These are phyloP conservation scores for Trifolium dubium DNA, from an alignment of 306 rosid genomes.

Conservation along the genomic window DNA sequence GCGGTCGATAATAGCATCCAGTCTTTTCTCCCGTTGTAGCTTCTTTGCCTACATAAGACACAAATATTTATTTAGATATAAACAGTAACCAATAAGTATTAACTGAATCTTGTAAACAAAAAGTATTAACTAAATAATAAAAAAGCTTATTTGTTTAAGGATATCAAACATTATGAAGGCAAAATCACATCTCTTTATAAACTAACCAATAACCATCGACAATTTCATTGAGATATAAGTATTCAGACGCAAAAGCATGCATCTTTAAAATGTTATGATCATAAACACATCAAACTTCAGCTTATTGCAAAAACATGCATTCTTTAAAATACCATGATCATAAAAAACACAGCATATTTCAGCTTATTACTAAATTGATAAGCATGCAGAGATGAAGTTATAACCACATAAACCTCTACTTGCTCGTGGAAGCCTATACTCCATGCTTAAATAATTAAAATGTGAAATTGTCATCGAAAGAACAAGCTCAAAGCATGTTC, in stretches of 20 bases:
- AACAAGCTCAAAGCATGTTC: conserved; percentile 25
- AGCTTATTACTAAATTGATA: not conserved
- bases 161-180: conserved; percentile 17
- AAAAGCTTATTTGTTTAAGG: conserved; percentile 29
- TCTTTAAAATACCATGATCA: too few species aligned
- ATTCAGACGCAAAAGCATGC: conserved; percentile 1
- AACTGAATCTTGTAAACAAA: conserved; percentile 1
- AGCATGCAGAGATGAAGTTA: conserved; percentile 36
- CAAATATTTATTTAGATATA: not conserved
- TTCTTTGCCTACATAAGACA: conserved; percentile 70
- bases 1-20: conserved; percentile 68
- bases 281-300: too few species aligned
- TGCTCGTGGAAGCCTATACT: conserved; percentile 19
- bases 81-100: conserved; percentile 22
- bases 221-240: not conserved
- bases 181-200: not conserved
- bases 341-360: not conserved
- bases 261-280: conserved; percentile 1
- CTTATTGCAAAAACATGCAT: too few species aligned
- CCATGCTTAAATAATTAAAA: not conserved
- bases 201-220: not conserved
- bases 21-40: conserved; percentile 71
- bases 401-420: conserved; percentile 1
- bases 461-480: conserved; percentile 4
- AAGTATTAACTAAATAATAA: conserved; percentile 7